A percentile compares a stretch with the other conserved stretches of the same genome.
Conservation (phyloP, 1,139 yeast genomes). For the Pneumocystis murina region DNA sequence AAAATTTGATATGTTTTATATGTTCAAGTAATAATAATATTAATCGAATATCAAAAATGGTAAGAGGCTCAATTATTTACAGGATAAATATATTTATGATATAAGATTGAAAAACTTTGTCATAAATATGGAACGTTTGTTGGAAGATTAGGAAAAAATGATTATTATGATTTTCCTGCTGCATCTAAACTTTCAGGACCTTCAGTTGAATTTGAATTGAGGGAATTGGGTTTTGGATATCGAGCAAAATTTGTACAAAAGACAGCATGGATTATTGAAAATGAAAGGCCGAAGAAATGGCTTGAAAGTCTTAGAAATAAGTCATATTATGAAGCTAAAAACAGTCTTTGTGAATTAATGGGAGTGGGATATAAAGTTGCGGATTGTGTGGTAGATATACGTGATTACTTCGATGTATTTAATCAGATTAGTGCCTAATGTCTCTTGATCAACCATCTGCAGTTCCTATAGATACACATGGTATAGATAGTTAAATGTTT, state of each 20-base stretch:
- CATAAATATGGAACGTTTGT: constrained; percentile 52
- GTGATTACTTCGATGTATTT: background rate
- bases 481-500: constrained; percentile 31
- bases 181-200: constrained; percentile 37
- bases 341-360: constrained; percentile 46
- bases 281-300: constrained; percentile 18
- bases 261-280: constrained; percentile 45
- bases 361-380: constrained; percentile 99
- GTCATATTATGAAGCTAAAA: constrained; percentile 46
- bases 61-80: constrained; percentile 21
- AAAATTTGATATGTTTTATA: constrained; percentile 72
- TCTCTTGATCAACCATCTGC: constrained; percentile 74
- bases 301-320: constrained; percentile 28
- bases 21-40: constrained; percentile 95
- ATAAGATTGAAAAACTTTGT: constrained; percentile 43
- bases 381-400: constrained; percentile 46
- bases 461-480: constrained; percentile 94
- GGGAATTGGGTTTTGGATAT: constrained; percentile 73
- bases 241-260: constrained; percentile 75
- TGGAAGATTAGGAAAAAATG: constrained; percentile 38
- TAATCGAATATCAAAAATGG: constrained; percentile 85
- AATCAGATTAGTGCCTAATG: constrained; percentile 44
- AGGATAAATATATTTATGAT: background rate
- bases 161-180: constrained; percentile 61
- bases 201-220: constrained; percentile 23